These are phyloP conservation scores for Lagenidium giganteum DNA, from an alignment of 352 stramenopile species.

Conservation along the genomic window DNA sequence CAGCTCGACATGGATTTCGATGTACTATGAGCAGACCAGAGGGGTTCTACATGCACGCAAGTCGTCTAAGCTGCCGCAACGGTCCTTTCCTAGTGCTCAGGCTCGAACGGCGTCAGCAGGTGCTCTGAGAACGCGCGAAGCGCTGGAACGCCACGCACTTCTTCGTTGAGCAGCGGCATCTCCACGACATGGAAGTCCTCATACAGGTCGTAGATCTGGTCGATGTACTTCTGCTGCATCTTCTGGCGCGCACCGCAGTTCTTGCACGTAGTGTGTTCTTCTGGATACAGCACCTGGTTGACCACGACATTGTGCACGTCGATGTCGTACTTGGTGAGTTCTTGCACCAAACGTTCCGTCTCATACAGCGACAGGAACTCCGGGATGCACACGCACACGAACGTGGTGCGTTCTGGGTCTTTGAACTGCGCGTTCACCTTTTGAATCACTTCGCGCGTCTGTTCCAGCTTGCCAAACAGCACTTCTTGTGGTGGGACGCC, in stretches of 20 bases:
- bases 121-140: slow-evolving; percentile 93
- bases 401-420: slow-evolving; percentile 97
- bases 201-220: slow-evolving; percentile 99
- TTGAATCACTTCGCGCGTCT: slow-evolving; percentile 96
- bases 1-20: too few relatives aligned
- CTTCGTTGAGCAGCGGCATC: slow-evolving; percentile 98
- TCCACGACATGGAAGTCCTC: slow-evolving; percentile 99
- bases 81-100: slow-evolving; percentile 32
- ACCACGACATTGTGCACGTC: slow-evolving; percentile 99
- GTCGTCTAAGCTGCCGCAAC: background rate
- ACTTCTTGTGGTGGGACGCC: slow-evolving; percentile 92
- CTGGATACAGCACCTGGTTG: slow-evolving; percentile 97
- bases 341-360: slow-evolving; percentile 98
- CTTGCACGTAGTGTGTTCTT: slow-evolving; percentile 67
- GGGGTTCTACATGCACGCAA: background rate
- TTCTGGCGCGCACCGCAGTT: slow-evolving; percentile 96
- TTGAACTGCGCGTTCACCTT: slow-evolving; percentile 99
- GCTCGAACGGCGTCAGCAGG: slow-evolving; percentile 92
- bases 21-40: background rate
- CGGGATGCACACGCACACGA: slow-evolving; percentile 99
- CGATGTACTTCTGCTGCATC: slow-evolving; percentile 99
- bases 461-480: slow-evolving; percentile 95
- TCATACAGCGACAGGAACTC: slow-evolving; percentile 99
- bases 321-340: slow-evolving; percentile 99
- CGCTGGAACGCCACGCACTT: slow-evolving; percentile 95